Evolutionary conservation across 1,284 basidiomycete species (phyloP).

Genomic region (Moesziomyces sp.): DNA sequence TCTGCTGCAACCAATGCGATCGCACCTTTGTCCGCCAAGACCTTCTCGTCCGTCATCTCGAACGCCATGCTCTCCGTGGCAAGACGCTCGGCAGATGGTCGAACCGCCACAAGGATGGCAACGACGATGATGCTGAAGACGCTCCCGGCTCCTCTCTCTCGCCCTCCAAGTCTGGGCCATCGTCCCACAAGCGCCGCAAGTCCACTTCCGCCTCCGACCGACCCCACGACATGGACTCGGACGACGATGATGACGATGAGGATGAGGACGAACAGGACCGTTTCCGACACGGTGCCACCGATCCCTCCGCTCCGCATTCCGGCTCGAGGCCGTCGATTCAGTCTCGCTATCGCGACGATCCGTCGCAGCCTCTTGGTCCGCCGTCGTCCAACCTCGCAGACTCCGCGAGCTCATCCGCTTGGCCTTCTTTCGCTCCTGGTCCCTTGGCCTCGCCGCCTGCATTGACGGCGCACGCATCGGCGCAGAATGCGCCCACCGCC

Average conservation of each 20-base stretch:
- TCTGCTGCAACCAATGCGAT: constrained; percentile 55
- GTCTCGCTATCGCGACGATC: constrained; percentile 6
- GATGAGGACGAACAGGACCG: constrained; percentile 11
- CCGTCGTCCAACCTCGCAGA: constrained; percentile 4
- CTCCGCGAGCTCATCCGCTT: constrained; percentile 3
- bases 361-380: not conserved
- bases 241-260: constrained; percentile 11
- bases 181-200: constrained; percentile 21
- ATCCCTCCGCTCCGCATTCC: not conserved
- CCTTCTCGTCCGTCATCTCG: constrained; percentile 52
- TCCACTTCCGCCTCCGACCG: constrained; percentile 8
- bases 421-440: constrained; percentile 7
- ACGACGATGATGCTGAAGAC: constrained; percentile 32
- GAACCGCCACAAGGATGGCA: constrained; percentile 38
- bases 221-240: not conserved
- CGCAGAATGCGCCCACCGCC: constrained; percentile 4
- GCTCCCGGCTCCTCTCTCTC: constrained; percentile 11
- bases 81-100: constrained; percentile 57
- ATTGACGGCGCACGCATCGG: not conserved
- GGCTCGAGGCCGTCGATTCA: constrained; percentile 3
- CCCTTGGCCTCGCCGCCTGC: constrained; percentile 5
- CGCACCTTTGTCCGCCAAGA: constrained; percentile 60
- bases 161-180: constrained; percentile 3
- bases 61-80: constrained; percentile 50
- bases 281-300: constrained; percentile 1